phyloP scores from a whole-genome alignment of 768 basidiomycete genomes.

The Mycena indigotica region DNA sequence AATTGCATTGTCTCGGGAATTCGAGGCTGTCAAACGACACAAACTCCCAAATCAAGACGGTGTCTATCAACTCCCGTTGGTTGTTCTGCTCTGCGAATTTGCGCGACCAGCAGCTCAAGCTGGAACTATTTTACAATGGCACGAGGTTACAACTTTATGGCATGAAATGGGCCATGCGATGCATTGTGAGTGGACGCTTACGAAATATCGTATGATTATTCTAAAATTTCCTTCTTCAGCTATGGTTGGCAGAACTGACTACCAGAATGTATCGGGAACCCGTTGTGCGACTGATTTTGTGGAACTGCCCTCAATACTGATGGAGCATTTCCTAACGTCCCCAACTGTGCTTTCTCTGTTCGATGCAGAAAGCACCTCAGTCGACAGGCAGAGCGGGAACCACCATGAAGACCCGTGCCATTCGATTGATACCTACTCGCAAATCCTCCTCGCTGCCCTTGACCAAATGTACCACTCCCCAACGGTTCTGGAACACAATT shows the following conservation, averaged over 20 bases:
- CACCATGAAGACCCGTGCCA: conserved; percentile 76
- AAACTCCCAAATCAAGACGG: conserved; percentile 64
- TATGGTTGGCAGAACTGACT: conserved; percentile 96
- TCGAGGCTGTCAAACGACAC: conserved; percentile 65
- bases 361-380: conserved; percentile 50
- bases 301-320: conserved; percentile 95
- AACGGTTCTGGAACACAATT: conserved; percentile 50
- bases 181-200: conserved; percentile 74
- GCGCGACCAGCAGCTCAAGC: conserved; percentile 60
- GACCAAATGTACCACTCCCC: conserved; percentile 92
- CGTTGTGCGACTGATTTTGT: conserved; percentile 98
- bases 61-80: conserved; percentile 84
- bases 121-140: conserved; percentile 82
- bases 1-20: conserved; percentile 55
- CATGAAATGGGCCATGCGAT: conserved; percentile 99
- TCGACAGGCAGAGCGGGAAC: conserved; percentile 53
- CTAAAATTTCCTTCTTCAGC: conserved; percentile 49
- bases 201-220: conserved; percentile 5
- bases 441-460: conserved; percentile 84
- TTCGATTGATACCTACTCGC: conserved; percentile 86
- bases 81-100: conserved; percentile 91
- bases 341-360: conserved; percentile 82
- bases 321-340: conserved; percentile 96
- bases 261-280: conserved; percentile 97
- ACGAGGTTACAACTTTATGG: conserved; percentile 91